Evolutionary conservation across 768 basidiomycete genomes (phyloP).

Genomic region (Galerina sulciceps): DNA sequence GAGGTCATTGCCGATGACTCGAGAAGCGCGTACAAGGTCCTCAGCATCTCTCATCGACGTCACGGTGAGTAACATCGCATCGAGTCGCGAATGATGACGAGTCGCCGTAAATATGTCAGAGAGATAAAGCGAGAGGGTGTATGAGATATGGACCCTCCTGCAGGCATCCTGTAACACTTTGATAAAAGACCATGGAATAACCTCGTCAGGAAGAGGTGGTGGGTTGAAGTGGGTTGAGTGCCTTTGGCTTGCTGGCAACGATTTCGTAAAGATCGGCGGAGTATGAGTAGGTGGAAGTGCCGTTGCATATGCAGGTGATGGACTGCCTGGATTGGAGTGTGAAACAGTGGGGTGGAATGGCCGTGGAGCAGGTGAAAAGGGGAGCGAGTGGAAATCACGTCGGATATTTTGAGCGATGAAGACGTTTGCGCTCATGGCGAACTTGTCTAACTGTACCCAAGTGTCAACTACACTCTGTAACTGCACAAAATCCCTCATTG

Average conservation of each 20-base stretch:
- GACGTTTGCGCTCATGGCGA: constrained; percentile 75
- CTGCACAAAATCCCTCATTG: not conserved
- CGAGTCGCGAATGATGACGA: constrained; percentile 71
- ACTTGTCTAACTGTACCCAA: constrained; percentile 67
- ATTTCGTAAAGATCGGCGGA: constrained; percentile 27
- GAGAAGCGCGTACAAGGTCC: constrained; percentile 66
- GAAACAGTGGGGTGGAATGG: constrained; percentile 27
- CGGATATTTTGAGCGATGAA: constrained; percentile 48
- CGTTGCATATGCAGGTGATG: constrained; percentile 24
- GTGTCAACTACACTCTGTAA: not conserved
- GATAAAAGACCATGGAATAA: constrained; percentile 36
- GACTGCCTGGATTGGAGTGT: constrained; percentile 34
- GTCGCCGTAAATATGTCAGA: constrained; percentile 76
- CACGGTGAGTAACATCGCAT: constrained; percentile 68
- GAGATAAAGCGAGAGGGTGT: constrained; percentile 63
- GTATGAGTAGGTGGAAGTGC: constrained; percentile 30
- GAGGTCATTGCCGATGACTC: constrained; percentile 65
- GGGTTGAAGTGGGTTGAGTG: constrained; percentile 16
- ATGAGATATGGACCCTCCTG: constrained; percentile 48
- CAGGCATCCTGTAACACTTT: constrained; percentile 32
- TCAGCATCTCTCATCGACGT: constrained; percentile 66
- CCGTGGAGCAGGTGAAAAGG: constrained; percentile 23
- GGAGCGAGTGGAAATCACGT: constrained; percentile 36
- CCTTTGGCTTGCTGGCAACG: constrained; percentile 30
- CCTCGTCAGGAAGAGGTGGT: constrained; percentile 16